Percentiles rank a stretch among this genome's conserved stretches.
Evolutionary conservation across 352 stramenopile genomes (phyloP).

Genomic region (Phytopythium ostracodes): DNA sequence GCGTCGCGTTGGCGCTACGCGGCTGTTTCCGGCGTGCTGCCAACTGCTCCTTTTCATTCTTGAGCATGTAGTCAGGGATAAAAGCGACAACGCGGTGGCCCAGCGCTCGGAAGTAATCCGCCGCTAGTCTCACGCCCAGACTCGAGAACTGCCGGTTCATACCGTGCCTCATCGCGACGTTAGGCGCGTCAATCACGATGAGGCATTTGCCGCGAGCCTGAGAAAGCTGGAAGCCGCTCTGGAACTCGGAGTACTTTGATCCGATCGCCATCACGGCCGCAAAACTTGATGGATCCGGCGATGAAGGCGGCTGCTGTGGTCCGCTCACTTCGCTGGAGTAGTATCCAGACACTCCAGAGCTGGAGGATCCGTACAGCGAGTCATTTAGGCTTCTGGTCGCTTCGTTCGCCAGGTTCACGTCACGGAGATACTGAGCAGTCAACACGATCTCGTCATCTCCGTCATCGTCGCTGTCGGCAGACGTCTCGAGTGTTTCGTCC

Average conservation of each 20-base stretch:
- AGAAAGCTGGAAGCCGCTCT: slow-evolving; percentile 8
- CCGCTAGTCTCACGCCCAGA: slow-evolving; percentile 60
- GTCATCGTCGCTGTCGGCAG: slow-evolving; percentile 10
- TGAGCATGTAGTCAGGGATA: slow-evolving; percentile 78
- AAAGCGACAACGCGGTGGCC: slow-evolving; percentile 82
- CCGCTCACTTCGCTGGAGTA: not conserved
- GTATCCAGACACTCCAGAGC: not conserved
- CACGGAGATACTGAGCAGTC: not conserved
- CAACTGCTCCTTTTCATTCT: slow-evolving; percentile 41
- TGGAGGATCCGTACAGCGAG: not conserved
- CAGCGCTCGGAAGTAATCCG: slow-evolving; percentile 63
- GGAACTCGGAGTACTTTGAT: slow-evolving; percentile 24
- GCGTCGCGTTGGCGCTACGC: slow-evolving; percentile 1
- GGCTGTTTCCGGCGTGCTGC: slow-evolving; percentile 17
- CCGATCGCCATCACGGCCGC: slow-evolving; percentile 44
- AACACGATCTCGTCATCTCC: slow-evolving; percentile 2
- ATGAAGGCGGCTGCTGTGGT: not conserved
- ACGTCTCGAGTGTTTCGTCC: slow-evolving; percentile 13
- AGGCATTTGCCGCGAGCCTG: slow-evolving; percentile 29
- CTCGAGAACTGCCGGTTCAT: slow-evolving; percentile 75
- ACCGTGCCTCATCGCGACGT: slow-evolving; percentile 81
- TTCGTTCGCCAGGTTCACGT: not conserved
- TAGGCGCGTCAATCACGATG: slow-evolving; percentile 67
- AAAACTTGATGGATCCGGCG: slow-evolving; percentile 11
- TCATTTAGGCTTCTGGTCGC: not conserved